Conservation (phyloP, 345 rosid species). For the Gynandropsis gynandra region DNA sequence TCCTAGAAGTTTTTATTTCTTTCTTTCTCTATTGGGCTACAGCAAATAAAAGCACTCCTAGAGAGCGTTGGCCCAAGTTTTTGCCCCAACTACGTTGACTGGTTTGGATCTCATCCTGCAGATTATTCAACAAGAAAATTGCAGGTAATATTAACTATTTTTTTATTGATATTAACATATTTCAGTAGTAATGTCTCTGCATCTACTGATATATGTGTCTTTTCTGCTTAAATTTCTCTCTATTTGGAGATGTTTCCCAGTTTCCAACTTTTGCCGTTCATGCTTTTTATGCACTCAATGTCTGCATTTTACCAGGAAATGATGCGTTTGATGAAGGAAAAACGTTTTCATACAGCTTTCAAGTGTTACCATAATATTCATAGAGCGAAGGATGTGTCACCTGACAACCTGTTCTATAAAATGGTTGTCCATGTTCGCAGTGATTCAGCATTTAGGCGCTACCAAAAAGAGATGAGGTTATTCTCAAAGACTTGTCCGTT, state of each 20-base stretch:
- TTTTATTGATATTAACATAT: constrained; percentile 12
- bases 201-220: constrained; percentile 8
- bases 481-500: constrained; percentile 14
- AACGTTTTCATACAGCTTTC: constrained; percentile 70
- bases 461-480: constrained; percentile 95
- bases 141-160: constrained; percentile 46
- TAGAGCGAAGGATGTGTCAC: constrained; percentile 47
- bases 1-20: constrained; percentile 1
- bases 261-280: background rate
- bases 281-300: constrained; percentile 13
- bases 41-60: constrained; percentile 92
- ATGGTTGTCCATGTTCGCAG: constrained; percentile 89
- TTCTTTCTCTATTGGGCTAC: constrained; percentile 25
- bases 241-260: constrained; percentile 8
- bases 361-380: constrained; percentile 89
- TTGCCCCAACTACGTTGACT: constrained; percentile 67
- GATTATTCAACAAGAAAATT: constrained; percentile 75
- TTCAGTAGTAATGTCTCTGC: background rate
- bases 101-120: constrained; percentile 82
- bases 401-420: constrained; percentile 70
- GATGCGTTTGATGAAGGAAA: constrained; percentile 77
- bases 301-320: constrained; percentile 54
- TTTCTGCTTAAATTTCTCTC: constrained; percentile 9
- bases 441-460: constrained; percentile 79
- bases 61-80: constrained; percentile 62